Percentiles rank a stretch among this genome's conserved stretches.
phyloP scores from a whole-genome alignment of 805 yeast species.

The Starmerella kuoi region DNA sequence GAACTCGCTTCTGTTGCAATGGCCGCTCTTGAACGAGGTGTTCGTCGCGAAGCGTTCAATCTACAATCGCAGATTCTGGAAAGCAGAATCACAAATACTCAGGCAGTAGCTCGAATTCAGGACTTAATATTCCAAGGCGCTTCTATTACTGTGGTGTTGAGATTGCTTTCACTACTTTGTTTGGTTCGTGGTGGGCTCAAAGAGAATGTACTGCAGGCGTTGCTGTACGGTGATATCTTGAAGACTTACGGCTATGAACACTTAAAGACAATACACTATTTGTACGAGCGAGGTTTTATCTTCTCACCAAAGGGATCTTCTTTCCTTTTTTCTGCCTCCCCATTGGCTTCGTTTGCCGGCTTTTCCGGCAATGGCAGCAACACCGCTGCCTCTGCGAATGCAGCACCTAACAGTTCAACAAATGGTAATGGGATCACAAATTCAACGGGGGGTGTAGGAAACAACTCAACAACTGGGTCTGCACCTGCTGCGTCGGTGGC shows the following conservation, averaged over 20 bases:
- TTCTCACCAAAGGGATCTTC: constrained; percentile 25
- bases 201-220: constrained; percentile 41
- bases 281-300: constrained; percentile 40
- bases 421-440: neutral
- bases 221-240: constrained; percentile 36
- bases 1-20: constrained; percentile 55
- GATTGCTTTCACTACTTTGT: constrained; percentile 46
- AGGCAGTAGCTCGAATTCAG: constrained; percentile 33
- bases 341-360: constrained; percentile 19
- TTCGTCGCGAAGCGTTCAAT: constrained; percentile 24
- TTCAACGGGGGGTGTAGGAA: no score
- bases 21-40: constrained; percentile 32
- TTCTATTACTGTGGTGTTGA: constrained; percentile 35
- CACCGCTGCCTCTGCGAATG: neutral
- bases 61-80: constrained; percentile 51
- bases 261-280: constrained; percentile 36
- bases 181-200: constrained; percentile 57
- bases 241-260: constrained; percentile 54
- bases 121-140: constrained; percentile 41
- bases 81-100: constrained; percentile 35
- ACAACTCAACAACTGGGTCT: neutral
- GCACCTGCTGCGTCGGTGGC: neutral
- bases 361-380: neutral
- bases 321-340: constrained; percentile 24
- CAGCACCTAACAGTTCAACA: neutral